Evolutionary conservation across 441 rosid genomes (phyloP).

Genomic region (Jatropha podagrica): DNA sequence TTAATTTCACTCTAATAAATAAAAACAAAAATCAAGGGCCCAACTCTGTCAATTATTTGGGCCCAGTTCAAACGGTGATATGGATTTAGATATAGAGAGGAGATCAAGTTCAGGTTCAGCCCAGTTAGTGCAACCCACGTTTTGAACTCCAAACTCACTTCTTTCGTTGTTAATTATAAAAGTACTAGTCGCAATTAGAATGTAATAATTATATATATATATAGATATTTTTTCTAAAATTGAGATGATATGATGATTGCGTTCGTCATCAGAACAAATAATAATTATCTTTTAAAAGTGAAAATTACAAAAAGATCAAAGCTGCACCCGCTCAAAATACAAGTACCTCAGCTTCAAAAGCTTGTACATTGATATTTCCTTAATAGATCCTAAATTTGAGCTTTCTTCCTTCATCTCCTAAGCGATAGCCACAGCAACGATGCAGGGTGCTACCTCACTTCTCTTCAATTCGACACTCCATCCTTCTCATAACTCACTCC

Average conservation of each 20-base stretch:
- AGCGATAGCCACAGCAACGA: not conserved
- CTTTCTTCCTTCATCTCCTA: not conserved
- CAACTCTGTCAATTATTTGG: not conserved
- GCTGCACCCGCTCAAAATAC: not conserved
- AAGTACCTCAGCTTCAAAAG: not conserved
- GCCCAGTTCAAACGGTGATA: not conserved
- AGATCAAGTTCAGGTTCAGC: too few relatives aligned
- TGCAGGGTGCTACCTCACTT: conserved; percentile 42
- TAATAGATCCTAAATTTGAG: not conserved
- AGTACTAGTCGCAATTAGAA: too few relatives aligned
- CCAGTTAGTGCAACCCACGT: too few relatives aligned
- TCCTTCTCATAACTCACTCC: conserved; percentile 14
- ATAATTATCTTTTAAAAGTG: too few relatives aligned
- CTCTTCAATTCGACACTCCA: conserved; percentile 38
- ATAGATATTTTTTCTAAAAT: too few relatives aligned
- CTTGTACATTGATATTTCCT: not conserved
- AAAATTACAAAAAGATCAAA: not conserved
- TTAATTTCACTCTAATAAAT: too few relatives aligned
- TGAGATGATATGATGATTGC: too few relatives aligned
- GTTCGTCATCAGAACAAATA: too few relatives aligned
- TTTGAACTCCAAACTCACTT: too few relatives aligned
- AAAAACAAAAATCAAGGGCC: not conserved
- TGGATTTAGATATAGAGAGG: not conserved
- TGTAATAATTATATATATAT: too few relatives aligned
- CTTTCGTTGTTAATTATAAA: too few relatives aligned